A percentile compares a stretch with the other conserved stretches of the same genome.
These are phyloP conservation scores for Lojkania enalia DNA, from an alignment of 2,329 filamentous ascomycete species.

Conservation along the genomic window DNA sequence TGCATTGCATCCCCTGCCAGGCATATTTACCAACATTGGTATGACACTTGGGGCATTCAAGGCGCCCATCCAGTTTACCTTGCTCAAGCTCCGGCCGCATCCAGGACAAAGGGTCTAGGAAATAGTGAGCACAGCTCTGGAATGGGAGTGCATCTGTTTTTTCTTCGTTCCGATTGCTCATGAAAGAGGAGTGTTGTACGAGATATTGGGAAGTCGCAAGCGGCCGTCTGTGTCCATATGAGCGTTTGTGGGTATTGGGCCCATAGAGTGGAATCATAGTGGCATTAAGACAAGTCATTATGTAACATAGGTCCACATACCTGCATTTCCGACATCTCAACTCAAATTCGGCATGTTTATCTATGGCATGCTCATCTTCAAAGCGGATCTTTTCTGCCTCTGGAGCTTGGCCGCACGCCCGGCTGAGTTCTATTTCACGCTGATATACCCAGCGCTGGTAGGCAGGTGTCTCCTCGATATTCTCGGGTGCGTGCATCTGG, in stretches of 20 bases:
- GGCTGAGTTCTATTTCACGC: conserved; percentile 65
- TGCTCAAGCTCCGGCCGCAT: conserved; percentile 86
- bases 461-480: conserved; percentile 67
- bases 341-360: conserved; percentile 55
- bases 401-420: conserved; percentile 78
- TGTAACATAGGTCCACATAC: conserved; percentile 46
- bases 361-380: conserved; percentile 65
- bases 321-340: conserved; percentile 92
- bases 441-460: conserved; percentile 82
- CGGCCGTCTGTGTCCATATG: conserved; percentile 52
- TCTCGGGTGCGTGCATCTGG: conserved; percentile 77
- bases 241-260: conserved; percentile 25
- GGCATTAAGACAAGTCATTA: too few species aligned
- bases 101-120: conserved; percentile 91
- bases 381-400: conserved; percentile 77
- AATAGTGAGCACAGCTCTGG: conserved; percentile 76
- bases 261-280: background rate
- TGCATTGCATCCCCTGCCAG: conserved; percentile 94
- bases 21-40: conserved; percentile 89
- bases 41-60: conserved; percentile 84
- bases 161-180: conserved; percentile 14
- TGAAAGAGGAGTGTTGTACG: conserved; percentile 57
- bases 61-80: conserved; percentile 78
- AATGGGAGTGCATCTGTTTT: conserved; percentile 17
- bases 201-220: conserved; percentile 70